Conservation (phyloP, 768 basidiomycete genomes). For the Podaxis sp. region DNA sequence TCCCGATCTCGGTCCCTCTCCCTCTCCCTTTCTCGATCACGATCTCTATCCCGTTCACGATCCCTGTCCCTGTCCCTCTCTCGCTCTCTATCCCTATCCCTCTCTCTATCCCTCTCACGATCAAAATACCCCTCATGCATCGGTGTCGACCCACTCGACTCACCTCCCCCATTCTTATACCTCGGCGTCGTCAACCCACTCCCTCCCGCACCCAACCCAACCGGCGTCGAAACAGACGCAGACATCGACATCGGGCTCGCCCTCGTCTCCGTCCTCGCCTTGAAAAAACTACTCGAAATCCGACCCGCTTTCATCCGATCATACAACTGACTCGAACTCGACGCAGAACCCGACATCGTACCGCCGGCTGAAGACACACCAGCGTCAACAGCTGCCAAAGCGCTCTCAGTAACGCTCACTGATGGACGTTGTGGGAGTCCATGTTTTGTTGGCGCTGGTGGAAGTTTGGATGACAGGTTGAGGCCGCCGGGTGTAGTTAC, state of each 20-base stretch:
- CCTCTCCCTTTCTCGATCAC: constrained; percentile 4
- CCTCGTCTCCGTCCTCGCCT: constrained; percentile 16
- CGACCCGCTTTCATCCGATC: constrained; percentile 11
- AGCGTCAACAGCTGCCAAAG: neutral
- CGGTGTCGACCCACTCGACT: constrained; percentile 8
- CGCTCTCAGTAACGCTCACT: neutral
- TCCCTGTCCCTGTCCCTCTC: constrained; percentile 4
- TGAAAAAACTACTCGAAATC: constrained; percentile 25
- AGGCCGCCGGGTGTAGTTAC: neutral
- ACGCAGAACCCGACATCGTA: neutral
- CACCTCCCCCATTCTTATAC: constrained; percentile 8
- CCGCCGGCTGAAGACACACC: neutral
- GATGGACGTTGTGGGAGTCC: constrained; percentile 3
- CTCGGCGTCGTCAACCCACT: neutral
- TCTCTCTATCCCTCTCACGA: constrained; percentile 28
- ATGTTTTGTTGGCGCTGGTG: neutral
- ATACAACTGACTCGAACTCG: neutral
- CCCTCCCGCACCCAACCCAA: neutral
- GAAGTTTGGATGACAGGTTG: neutral
- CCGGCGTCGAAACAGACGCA: neutral
- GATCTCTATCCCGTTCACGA: neutral
- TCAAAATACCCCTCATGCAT: constrained; percentile 18
- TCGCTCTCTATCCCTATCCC: neutral
- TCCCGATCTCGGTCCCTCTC: constrained; percentile 8
- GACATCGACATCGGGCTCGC: constrained; percentile 22